A percentile compares a stretch with the other conserved stretches of the same genome.
phyloP scores from a whole-genome alignment of 768 basidiomycete genomes.

The Paxillus rubicundulus region DNA sequence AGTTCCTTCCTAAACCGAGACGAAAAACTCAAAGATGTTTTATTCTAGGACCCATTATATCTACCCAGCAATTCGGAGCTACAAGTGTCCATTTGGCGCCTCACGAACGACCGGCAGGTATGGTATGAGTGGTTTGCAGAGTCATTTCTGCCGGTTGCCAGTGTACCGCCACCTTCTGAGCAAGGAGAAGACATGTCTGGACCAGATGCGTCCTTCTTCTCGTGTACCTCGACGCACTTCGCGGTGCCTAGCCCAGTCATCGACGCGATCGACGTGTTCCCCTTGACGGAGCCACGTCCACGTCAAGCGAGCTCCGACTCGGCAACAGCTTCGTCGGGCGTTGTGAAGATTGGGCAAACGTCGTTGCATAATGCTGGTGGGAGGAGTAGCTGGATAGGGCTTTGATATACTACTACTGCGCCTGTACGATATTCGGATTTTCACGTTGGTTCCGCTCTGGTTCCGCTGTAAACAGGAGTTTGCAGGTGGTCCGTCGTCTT shows the following conservation, averaged over 20 bases:
- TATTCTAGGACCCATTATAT: constrained; percentile 81
- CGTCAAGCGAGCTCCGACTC: constrained; percentile 9
- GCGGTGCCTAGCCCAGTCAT: constrained; percentile 66
- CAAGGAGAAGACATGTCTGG: constrained; percentile 13
- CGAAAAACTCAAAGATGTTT: background rate
- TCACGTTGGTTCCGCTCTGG: too few species aligned
- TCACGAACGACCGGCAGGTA: constrained; percentile 84
- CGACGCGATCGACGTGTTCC: constrained; percentile 56
- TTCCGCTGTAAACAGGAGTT: too few species aligned
- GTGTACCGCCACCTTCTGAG: constrained; percentile 24
- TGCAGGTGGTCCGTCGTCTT: too few species aligned
- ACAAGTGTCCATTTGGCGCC: constrained; percentile 90
- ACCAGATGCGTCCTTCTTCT: constrained; percentile 21
- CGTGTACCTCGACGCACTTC: constrained; percentile 28
- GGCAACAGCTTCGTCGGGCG: constrained; percentile 32
- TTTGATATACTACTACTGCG: constrained; percentile 35
- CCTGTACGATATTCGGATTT: too few species aligned
- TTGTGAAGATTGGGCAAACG: constrained; percentile 93
- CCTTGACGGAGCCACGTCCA: constrained; percentile 9
- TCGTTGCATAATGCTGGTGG: constrained; percentile 89
- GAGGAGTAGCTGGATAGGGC: constrained; percentile 89
- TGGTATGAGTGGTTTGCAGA: constrained; percentile 99
- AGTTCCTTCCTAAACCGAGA: background rate
- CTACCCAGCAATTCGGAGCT: constrained; percentile 90
- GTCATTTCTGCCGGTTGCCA: constrained; percentile 73